Base-by-base conservation (phyloP, 495 filamentous ascomycete genomes). In the Aspergillus panamensis region DNA sequence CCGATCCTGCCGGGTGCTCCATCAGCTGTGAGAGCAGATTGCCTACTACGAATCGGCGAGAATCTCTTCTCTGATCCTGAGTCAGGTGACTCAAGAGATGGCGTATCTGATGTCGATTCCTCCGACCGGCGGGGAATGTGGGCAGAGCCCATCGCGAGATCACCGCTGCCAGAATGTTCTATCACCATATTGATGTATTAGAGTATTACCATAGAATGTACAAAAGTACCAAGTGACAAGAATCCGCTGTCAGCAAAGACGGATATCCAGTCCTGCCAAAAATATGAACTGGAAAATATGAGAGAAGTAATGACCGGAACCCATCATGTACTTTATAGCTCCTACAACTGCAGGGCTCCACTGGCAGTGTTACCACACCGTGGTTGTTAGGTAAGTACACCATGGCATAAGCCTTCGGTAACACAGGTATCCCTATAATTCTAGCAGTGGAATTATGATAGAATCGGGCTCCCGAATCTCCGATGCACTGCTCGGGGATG, bases 21-120 rank as follows among this genome's bases (percentile, higher is more conserved):
- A 45, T 40, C 44, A 29, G 25, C 53, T 19, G 16, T 48, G 21
- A 42, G 47, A 16, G 14, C 6, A 17, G 49, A 53, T 25, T 57
- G 56, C 17, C 50, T 40, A 13, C 31, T 59, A 2, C 33, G 25
- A n/a, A 58, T 58, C 13, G 56, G 56, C 2, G 48, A 32, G 9
- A 55, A 55, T 17, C 29, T 29, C 17, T 47, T 45, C 31, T 58
- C 56, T 12, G 19, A 14, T 5, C 31, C 40, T 30, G 56, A 45
- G 29, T 48, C 29, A 10, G 44, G 19, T 7, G 56, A 48, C 6
- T 39, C 29, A 30, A 40, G 14, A 3, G 48, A 52, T 14, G 39
- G 17, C 8, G 39, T 47, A 29, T 58, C 55, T 4, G 55, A 44
- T 33, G 25, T 50, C 17, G 45, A 56, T n/a, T 25, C 42, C 16